Base-by-base conservation (phyloP, 2,329 filamentous ascomycete species). In the Passalora sequoiae region DNA sequence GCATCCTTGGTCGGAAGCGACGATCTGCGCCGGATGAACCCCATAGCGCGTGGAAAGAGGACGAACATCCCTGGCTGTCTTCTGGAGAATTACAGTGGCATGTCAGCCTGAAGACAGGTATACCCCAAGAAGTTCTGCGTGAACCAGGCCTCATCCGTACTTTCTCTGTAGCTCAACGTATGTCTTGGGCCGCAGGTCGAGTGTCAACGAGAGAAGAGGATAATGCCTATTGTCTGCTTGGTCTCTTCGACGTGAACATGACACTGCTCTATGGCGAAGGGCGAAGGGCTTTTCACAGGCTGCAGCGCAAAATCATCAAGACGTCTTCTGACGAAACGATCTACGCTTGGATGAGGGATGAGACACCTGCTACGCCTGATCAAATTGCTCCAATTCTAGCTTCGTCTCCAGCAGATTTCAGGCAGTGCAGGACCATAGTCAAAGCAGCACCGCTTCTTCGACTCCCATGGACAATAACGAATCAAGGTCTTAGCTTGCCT, bases 191-290 rank as follows among this genome's bases (percentile, higher is more conserved):
- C 8, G 37, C 43, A n/a, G 9, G 33, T 12, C 30, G 46, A 16
- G 12, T 0, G 7, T 47, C 46, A 3, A 42, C 43, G 20, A 20
- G 61, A 3, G 2, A 38, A 0, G 69, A 73, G 31, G 70, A 73
- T 28, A 58, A 60, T n/a, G 67, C 68, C 0, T 73, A 73, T 33
- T 70, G 60, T 3, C 54, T 74, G 0, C 43, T 73, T 2, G 70
- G 70, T 0, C 58, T 73, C 0, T 72, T 73, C 20, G 58, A 57
- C 1, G 58, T 73, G 22, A 61, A 67, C 21, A 69, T 73, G 64
- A 15, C 29, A 5, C n/a, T 43, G 7, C 29, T 21, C 1, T 36
- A 43, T 25, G 30, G 40, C 8, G 21, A 43, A 36, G 19, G 30
- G 15, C 35, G 15, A 3, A 10, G 31, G 5, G 29, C 30, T 3